Evolutionary conservation across 768 basidiomycete species (phyloP), one percentile per base, ranked within the genome.

Genomic region (Rhodotorula sphaerocarpa): DNA sequence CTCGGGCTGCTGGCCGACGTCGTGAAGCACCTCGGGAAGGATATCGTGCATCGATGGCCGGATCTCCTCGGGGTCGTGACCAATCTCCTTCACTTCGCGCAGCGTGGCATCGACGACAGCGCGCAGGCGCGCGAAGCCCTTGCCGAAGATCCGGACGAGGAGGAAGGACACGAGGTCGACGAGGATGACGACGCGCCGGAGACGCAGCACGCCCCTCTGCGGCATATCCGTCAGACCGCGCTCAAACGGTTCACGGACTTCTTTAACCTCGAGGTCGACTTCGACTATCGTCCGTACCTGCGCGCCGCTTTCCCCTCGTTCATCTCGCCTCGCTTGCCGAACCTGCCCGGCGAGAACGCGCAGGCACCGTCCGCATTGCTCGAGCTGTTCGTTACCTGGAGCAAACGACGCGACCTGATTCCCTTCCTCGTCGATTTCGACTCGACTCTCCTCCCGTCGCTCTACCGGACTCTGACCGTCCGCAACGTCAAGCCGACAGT

Each of bases 281-380:
- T 90, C 74, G 82, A 93, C 74, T 93, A 86, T 73, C 72, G 78
- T 0, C 81, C 83, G 0, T 92, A 84, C 74, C 78, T 97, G 72
- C 75, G 77, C 7, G 76, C 79, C 10, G 81, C 83, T 14, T 96
- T 89, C 76, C 61, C 78, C 2, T 76, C 81, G 0, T 82, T 88
- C 77, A 86, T 97, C 70, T 83, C 86, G 0, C 91, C 93, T 1
- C 86, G 95, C 10, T 79, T 99, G 28, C 77, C 82, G 0, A 75
- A 77, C 6, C 78, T 97, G 30, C 84, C 86, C 62, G 79, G 76
- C 46, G 95, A 97, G 75, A 97, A 92, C 70, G 88, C 86, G 0
- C 93, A 96, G 74, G 81, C 88, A 0, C 91, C 93, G 0, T 93
- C 91, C 0, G 84, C 88, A 0, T 79, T 93, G 23, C 77, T 99